A percentile compares a stretch with the other conserved stretches of the same genome.
These are phyloP conservation scores for Claviceps sp. DNA, from an alignment of 2,329 filamentous ascomycete genomes.

Conservation along the genomic window DNA sequence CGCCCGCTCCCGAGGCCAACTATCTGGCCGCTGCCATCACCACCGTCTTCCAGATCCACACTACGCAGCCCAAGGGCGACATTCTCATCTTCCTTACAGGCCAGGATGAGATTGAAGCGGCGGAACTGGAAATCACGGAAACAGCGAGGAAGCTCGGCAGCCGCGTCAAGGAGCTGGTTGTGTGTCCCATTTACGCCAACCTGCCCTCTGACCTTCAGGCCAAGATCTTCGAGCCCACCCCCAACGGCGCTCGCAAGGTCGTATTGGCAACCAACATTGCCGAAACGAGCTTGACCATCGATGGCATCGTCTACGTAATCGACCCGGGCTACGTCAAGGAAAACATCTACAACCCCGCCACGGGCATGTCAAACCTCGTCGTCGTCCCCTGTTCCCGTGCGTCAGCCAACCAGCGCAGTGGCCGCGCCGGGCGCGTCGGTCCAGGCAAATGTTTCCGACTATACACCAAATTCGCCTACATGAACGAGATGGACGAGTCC, in stretches of 20 bases:
- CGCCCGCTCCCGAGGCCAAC: slow-evolving; percentile 80
- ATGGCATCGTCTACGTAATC: slow-evolving; percentile 92
- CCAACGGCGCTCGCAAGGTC: slow-evolving; percentile 73
- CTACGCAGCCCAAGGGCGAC: slow-evolving; percentile 71
- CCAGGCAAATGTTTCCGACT: slow-evolving; percentile 88
- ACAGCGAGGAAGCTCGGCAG: slow-evolving; percentile 77
- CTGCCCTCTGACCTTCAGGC: slow-evolving; percentile 80
- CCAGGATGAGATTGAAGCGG: slow-evolving; percentile 89
- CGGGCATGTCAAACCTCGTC: slow-evolving; percentile 83
- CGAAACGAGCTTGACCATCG: slow-evolving; percentile 88
- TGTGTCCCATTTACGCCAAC: slow-evolving; percentile 90
- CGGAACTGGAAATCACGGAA: slow-evolving; percentile 70
- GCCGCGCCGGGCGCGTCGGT: slow-evolving; percentile 81
- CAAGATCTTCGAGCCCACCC: slow-evolving; percentile 90
- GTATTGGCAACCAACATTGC: slow-evolving; percentile 95
- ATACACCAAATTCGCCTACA: slow-evolving; percentile 87
- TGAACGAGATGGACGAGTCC: slow-evolving; percentile 87
- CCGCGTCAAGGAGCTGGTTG: slow-evolving; percentile 73
- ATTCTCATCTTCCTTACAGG: slow-evolving; percentile 92
- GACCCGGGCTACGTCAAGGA: slow-evolving; percentile 94
- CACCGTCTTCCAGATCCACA: slow-evolving; percentile 90
- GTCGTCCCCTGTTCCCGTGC: slow-evolving; percentile 86
- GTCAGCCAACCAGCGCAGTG: slow-evolving; percentile 83
- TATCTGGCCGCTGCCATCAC: slow-evolving; percentile 85
- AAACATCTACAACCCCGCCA: slow-evolving; percentile 81